Evolutionary conservation across 2,329 filamentous ascomycete genomes (phyloP).

Genomic region (Xylariaceae sp.): DNA sequence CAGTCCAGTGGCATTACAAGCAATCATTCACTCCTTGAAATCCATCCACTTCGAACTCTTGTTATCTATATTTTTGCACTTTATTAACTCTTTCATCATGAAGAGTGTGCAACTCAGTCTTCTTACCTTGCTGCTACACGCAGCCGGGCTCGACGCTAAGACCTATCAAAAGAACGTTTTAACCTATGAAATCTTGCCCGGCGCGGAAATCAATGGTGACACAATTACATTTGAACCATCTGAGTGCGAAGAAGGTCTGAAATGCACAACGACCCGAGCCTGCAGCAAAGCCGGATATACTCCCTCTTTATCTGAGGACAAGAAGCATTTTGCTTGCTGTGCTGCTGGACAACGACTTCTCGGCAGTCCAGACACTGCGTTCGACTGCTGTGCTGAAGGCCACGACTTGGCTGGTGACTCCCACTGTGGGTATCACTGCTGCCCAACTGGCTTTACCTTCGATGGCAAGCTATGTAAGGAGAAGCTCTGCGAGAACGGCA

Average conservation of each 20-base stretch:
- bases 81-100: constrained; percentile 10
- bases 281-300: constrained; percentile 15
- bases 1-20: background rate
- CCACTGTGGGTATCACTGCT: constrained; percentile 21
- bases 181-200: constrained; percentile 20
- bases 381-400: constrained; percentile 26
- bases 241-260: constrained; percentile 10
- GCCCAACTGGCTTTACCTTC: constrained; percentile 18
- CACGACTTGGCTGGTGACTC: constrained; percentile 19
- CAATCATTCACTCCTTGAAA: background rate
- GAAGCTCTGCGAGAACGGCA: constrained; percentile 18
- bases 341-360: constrained; percentile 19
- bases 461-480: constrained; percentile 20
- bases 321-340: constrained; percentile 27
- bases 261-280: constrained; percentile 8
- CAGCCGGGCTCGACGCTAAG: constrained; percentile 10
- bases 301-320: constrained; percentile 16
- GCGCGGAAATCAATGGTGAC: constrained; percentile 11
- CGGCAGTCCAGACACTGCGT: constrained; percentile 17
- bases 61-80: background rate
- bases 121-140: constrained; percentile 7
- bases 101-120: constrained; percentile 17
- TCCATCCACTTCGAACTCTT: background rate
- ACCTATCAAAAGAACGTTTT: constrained; percentile 14
- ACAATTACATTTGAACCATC: constrained; percentile 19